Base-by-base conservation (phyloP, 345 rosid genomes). In the Combretum micranthum region DNA sequence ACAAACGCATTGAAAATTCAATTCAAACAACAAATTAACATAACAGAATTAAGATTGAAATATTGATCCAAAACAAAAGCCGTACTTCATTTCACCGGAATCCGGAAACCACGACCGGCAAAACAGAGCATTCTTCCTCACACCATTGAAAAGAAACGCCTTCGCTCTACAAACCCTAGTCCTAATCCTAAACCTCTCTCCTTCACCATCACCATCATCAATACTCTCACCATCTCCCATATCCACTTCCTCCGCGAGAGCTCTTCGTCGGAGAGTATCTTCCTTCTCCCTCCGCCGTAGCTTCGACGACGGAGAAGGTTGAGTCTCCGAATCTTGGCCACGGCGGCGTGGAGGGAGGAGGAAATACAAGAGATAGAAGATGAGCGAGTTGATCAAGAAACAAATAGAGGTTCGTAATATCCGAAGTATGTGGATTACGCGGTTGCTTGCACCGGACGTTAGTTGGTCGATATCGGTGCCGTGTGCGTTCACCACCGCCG, bases 401-500 rank as follows among this genome's bases (percentile, higher is more conserved):
- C 74, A 47, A 10, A 89, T 52, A 16, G 71, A 60, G 23, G 72
- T 76, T 61, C 76, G 67, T 9, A 93, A 72, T 64, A 78, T 63
- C 62, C 55, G 77, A 17, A 83, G 72, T 55, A 93, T 70, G 60
- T 96, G 94, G 52, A 93, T 83, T 14, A 93, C 85, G 23, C 99
- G 97, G 60, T 93, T 93, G 78, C 99, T 87, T 19, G 99, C 99
- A 15, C 99, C 99, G 17, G 99, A 93, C 17, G 99, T 93, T 48
- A 88, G 75, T 50, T 69, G 97, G 52, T 90, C 96, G 78, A 90
- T 76, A 69, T 89, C 96, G 60, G 78, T 81, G 71, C 72, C 50
- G 45, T 86, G 63, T 82, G 52, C 66, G 53, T 45, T 37, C 47
- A 25, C 64, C 13, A 46, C 68, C 45, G 12, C 4, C 22, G 59